phyloP scores from a whole-genome alignment of 345 rosid species.

The Psidium friedrichsthalianum region DNA sequence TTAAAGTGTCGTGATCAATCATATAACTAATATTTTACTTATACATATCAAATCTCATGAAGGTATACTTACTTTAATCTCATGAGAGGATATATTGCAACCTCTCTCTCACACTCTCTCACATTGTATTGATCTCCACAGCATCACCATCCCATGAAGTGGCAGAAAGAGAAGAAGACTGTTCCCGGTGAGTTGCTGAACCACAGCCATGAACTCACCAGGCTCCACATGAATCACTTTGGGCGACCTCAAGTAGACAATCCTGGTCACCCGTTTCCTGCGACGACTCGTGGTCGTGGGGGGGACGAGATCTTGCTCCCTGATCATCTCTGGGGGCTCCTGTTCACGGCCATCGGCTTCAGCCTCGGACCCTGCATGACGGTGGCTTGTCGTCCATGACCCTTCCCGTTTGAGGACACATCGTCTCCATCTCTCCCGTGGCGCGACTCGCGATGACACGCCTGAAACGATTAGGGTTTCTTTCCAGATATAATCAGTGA shows the following conservation, averaged over 20 bases:
- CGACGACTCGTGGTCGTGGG: not conserved
- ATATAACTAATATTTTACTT: not conserved
- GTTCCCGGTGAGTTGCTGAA: constrained; percentile 41
- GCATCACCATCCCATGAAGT: not conserved
- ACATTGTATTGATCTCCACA: not conserved
- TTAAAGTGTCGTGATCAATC: not conserved
- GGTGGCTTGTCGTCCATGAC: not conserved
- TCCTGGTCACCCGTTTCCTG: constrained; percentile 6
- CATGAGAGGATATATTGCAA: not conserved
- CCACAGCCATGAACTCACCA: constrained; percentile 33
- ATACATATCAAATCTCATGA: not conserved
- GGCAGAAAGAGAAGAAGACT: not conserved
- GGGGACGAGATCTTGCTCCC: not conserved
- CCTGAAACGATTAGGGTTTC: not conserved
- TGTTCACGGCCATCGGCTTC: not conserved
- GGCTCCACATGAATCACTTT: constrained; percentile 29
- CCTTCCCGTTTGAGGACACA: not conserved
- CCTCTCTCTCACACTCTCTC: not conserved
- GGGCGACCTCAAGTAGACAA: constrained; percentile 32
- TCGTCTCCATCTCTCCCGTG: not conserved
- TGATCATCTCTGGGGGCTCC: not conserved
- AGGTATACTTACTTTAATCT: no score
- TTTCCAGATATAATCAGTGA: not conserved
- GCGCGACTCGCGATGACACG: not conserved
- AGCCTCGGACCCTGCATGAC: not conserved